phyloP scores from a whole-genome alignment of 192 early-diverging fungal species.

The Radiomyces spectabilis region DNA sequence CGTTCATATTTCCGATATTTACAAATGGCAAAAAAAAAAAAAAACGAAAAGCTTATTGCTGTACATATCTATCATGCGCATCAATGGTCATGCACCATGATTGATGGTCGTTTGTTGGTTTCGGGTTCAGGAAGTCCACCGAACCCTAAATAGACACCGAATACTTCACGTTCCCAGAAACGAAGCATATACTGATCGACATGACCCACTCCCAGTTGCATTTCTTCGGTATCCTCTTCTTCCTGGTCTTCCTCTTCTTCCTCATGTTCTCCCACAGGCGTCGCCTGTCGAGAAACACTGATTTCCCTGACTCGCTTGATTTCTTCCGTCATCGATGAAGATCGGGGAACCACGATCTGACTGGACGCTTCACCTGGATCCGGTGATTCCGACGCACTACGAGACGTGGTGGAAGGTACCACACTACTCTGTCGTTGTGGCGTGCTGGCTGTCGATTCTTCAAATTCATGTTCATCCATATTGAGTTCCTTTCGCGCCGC shows the following conservation, averaged over 20 bases:
- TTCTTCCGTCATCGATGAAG: background rate
- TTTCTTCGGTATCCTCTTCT: slow-evolving; percentile 2
- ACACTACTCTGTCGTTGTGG: background rate
- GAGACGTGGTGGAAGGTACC: background rate
- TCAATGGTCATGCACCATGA: too few relatives aligned
- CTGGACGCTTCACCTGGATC: background rate
- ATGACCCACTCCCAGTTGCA: slow-evolving; percentile 45
- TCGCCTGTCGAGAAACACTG: background rate
- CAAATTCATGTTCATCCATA: slow-evolving; percentile 56
- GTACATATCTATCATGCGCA: too few relatives aligned
- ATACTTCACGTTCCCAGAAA: slow-evolving; percentile 43
- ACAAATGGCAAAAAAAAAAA: background rate
- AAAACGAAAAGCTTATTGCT: background rate
- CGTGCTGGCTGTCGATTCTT: slow-evolving; percentile 25
- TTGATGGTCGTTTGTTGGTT: background rate
- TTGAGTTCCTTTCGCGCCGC: slow-evolving; percentile 49
- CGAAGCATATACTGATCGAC: slow-evolving; percentile 72
- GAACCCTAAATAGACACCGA: slow-evolving; percentile 49
- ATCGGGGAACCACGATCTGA: background rate
- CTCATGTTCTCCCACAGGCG: background rate
- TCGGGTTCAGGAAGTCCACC: slow-evolving; percentile 24
- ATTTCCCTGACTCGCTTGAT: too few relatives aligned
- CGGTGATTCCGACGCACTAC: slow-evolving; percentile 8
- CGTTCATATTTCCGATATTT: too few relatives aligned
- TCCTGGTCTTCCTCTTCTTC: background rate